These are phyloP conservation scores for Ormosia semicastrata DNA, from an alignment of 306 rosid species.

Conservation along the genomic window DNA sequence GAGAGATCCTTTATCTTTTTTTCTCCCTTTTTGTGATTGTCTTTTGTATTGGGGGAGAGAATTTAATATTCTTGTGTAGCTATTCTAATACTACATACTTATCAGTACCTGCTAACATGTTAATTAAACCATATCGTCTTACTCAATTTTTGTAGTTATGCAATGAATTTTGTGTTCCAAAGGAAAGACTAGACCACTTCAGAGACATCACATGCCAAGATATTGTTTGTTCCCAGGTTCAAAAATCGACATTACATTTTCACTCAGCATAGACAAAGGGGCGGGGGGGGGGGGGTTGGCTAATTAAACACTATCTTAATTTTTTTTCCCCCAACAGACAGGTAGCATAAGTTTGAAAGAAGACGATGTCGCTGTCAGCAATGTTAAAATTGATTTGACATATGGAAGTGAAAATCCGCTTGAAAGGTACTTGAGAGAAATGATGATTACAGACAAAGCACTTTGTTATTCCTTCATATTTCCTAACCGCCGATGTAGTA, in stretches of 20 bases:
- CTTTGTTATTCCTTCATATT: neutral
- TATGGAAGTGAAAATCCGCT: constrained; percentile 78
- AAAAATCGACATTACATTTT: constrained; percentile 12
- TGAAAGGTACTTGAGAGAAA: constrained; percentile 52
- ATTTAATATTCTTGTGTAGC: neutral
- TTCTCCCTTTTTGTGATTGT: neutral
- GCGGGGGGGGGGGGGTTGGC: too few relatives aligned
- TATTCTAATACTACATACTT: neutral
- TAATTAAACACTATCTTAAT: neutral
- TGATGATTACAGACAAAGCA: neutral
- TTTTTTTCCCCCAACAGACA: constrained; percentile 35
- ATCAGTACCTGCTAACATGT: neutral
- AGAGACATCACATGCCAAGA: constrained; percentile 71
- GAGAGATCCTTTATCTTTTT: neutral
- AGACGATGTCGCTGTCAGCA: constrained; percentile 73
- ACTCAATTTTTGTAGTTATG: constrained; percentile 60
- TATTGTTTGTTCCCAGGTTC: constrained; percentile 86
- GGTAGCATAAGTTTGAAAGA: constrained; percentile 58
- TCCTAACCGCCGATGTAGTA: neutral
- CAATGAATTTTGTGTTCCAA: constrained; percentile 88
- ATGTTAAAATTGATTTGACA: constrained; percentile 81
- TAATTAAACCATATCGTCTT: neutral
- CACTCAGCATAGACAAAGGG: neutral
- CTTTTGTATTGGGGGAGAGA: neutral
- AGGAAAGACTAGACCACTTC: constrained; percentile 65